Percentiles rank a stretch among this genome's conserved stretches.
Conservation (phyloP, 2,329 filamentous ascomycete genomes). For the Lojkania enalia region DNA sequence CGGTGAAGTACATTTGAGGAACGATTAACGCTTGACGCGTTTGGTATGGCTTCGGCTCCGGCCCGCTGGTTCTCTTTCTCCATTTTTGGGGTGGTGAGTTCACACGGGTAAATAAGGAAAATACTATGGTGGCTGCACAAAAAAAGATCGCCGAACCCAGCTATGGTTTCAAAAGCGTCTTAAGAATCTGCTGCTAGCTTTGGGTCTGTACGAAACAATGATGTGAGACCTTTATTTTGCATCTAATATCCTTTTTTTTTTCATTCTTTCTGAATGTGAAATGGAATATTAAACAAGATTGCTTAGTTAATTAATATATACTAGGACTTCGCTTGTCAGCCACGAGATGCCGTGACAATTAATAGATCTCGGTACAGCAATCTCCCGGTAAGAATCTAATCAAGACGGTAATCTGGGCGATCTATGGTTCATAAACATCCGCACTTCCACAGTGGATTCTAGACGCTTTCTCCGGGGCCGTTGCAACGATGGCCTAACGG, state of each 20-base stretch:
- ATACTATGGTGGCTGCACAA: too few species aligned
- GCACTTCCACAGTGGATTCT: not conserved
- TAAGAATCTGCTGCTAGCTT: too few species aligned
- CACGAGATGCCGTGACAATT: not conserved
- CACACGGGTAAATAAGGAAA: too few species aligned
- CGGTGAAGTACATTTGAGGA: not conserved
- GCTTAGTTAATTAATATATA: slow-evolving; percentile 2
- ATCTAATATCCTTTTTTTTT: slow-evolving; percentile 1
- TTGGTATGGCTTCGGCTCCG: not conserved
- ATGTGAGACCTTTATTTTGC: not conserved
- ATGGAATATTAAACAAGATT: slow-evolving; percentile 1
- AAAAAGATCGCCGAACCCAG: too few species aligned
- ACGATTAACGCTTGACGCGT: not conserved
- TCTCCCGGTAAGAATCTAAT: slow-evolving; percentile 17
- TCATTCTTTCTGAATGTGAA: not conserved
- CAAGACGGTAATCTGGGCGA: slow-evolving; percentile 13
- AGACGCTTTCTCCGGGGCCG: not conserved
- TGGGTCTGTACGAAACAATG: too few species aligned
- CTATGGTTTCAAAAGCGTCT: too few species aligned
- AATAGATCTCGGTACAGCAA: slow-evolving; percentile 16
- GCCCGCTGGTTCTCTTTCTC: too few species aligned
- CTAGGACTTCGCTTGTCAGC: not conserved
- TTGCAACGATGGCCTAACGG: not conserved
- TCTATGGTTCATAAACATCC: slow-evolving; percentile 9
- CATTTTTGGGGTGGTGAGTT: too few species aligned